These are phyloP conservation scores for Pleodorina starrii DNA, from an alignment of 139 green algal genomes.

Conservation along the genomic window DNA sequence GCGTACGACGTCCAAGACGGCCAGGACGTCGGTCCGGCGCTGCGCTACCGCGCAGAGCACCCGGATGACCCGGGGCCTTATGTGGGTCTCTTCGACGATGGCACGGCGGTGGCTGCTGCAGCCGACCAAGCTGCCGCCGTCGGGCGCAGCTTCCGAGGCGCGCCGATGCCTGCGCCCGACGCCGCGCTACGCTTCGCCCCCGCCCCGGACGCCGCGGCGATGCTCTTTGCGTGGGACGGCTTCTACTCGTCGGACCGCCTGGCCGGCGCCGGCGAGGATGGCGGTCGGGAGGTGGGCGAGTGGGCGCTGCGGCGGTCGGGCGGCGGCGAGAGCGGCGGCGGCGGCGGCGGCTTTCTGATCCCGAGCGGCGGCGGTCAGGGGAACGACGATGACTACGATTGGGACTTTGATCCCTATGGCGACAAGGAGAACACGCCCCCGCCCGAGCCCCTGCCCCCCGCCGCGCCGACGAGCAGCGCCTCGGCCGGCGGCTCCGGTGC, in stretches of 20 bases:
- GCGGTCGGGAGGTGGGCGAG: too few relatives aligned
- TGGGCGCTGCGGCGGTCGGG: neutral
- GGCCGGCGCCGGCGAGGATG: too few relatives aligned
- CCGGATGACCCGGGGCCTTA: neutral
- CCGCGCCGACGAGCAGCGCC: neutral
- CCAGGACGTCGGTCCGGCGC: neutral
- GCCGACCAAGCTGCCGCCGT: neutral
- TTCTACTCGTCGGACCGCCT: too few relatives aligned
- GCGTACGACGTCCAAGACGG: constrained; percentile 13
- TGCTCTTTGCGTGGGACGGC: neutral
- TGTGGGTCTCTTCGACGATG: neutral
- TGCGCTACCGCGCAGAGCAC: neutral
- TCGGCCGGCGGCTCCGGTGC: neutral
- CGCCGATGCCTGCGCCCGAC: too few relatives aligned
- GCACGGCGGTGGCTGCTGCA: too few relatives aligned
- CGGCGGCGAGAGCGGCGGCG: too few relatives aligned
- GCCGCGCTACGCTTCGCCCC: neutral
- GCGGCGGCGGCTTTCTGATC: neutral
- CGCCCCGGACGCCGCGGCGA: neutral
- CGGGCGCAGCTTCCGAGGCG: neutral
- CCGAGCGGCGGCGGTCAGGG: neutral
- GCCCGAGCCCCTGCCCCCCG: neutral
- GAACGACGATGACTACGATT: constrained; percentile 2
- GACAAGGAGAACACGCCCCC: constrained; percentile 46
- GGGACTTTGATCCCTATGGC: neutral